Base-by-base conservation (phyloP, 2,329 filamentous ascomycete species). In the Aphanocladium album region DNA sequence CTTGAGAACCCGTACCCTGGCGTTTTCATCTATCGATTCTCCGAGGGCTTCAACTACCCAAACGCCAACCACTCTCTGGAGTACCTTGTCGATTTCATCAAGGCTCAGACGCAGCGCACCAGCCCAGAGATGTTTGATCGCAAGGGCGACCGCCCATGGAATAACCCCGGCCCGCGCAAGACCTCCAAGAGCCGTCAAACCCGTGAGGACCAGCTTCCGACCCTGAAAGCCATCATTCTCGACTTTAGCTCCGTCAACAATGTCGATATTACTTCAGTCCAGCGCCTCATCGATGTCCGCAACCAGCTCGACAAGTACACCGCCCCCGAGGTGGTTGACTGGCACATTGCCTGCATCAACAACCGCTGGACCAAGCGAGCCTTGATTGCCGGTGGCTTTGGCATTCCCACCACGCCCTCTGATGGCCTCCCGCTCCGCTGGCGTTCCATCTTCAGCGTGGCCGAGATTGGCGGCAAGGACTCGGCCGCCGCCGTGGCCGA, bases 221-320 rank as follows among this genome's bases (percentile, higher is more conserved):
- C 85, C 0, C 83, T 96, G 55, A 91, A 90, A 71, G 93, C 93
- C n/a, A 79, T 98, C 66, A 93, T 98, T 62, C 83, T 98, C 21
- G 95, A 98, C 73, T 96, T 98, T 74, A 92, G 89, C 68, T 89
- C 90, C 0, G 93, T 98, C 65, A 96, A 97, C 76, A 91, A 96
- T 66, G 88, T 97, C 62, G 95, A 98, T 69, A 86, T 96, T 62
- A 97, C 95, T 0, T 96, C 91, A 0, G 84, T 97, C 2, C 95
- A 98, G 75, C 88, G 91, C 67, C 80, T 98, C 43, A 96, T 98
- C 68, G 95, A 98, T 68, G 89, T 97, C 1, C 90, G 93, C 68
- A 96, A 96, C 73, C 93, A 97, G 71, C 86, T 98, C 27, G 93
- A 97, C 72, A 82, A 86, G 21, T 96, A 96, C 71, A 84, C 91